Conservation (phyloP, 805 yeast species). For the Barnettozyma salicaria region DNA sequence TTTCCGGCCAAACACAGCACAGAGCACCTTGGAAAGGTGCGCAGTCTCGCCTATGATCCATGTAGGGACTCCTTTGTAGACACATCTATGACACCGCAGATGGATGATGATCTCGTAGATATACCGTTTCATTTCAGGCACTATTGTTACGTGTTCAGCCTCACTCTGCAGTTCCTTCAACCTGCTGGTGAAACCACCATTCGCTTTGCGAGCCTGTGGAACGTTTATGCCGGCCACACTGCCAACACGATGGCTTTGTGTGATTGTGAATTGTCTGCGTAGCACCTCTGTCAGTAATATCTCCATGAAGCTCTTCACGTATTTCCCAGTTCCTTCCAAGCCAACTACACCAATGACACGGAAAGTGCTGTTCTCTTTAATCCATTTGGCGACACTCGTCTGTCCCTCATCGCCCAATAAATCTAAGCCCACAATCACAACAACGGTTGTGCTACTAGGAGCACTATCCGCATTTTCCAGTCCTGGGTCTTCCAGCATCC, state of each 20-base stretch:
- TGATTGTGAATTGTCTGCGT: no score
- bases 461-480: not conserved
- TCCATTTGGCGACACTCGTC: constrained; percentile 10
- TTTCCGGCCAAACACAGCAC: constrained; percentile 34
- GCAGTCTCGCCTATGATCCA: constrained; percentile 38
- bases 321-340: constrained; percentile 6
- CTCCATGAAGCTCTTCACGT: no score
- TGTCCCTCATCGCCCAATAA: constrained; percentile 9
- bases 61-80: constrained; percentile 47
- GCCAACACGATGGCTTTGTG: constrained; percentile 3
- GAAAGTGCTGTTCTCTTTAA: constrained; percentile 15
- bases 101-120: constrained; percentile 51
- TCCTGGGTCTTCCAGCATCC: not conserved
- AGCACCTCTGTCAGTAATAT: no score
- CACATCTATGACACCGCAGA: constrained; percentile 49
- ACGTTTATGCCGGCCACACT: constrained; percentile 3
- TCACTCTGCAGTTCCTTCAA: not conserved
- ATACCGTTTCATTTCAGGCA: constrained; percentile 47
- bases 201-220: not conserved
- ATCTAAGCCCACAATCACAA: constrained; percentile 13
- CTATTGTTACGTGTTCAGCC: constrained; percentile 24
- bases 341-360: constrained; percentile 1
- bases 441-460: not conserved
- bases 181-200: not conserved
- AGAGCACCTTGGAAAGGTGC: constrained; percentile 32